Base-by-base conservation (phyloP, 345 rosid genomes). In the Aurinia saxatilis region DNA sequence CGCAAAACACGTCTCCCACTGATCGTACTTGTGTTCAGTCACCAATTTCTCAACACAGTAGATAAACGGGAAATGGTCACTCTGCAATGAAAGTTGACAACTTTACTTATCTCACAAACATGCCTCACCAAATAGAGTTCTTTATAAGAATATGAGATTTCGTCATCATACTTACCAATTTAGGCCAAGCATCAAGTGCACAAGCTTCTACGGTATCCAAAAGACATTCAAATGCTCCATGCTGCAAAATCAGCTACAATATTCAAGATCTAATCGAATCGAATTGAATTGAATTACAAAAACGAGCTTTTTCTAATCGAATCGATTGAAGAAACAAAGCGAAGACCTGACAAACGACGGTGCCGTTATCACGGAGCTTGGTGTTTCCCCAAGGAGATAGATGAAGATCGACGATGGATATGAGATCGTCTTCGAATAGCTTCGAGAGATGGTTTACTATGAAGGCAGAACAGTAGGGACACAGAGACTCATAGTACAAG, bases 161-260 rank as follows among this genome's bases (percentile, higher is more conserved):
- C 58, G 31, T 29, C 1, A 70, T 23, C 37, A 9, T 1, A 33
- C 68, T 72, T 53, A 91, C 98, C 89, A 86, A 40, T 34, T 79
- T 51, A 42, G 95, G 92, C 95, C 95, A 93, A 65, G 56, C 57
- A 57, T 82, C 71, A 36, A 93, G 75, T 0, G 93, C 97, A 61
- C 99, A 93, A 11, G 96, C 97, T 73, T 93, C 97, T 38, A 93
- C 81, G 0, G 95, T 85, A 70, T 89, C 85, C 73, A 93, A 77
- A 7, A 84, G 65, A 77, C 99, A 93, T 57, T 93, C 97, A 16
- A 33, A 70, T 1, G 85, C 83, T 30, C 97, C 99, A 16, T 89
- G 99, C 97, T 85, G 87, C 83, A 73, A 79, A 37, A 61, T 31
- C 40, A 66, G 2, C 23, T 8, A 35, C 37, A 54, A 60, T 8